A percentile compares a stretch with the other conserved stretches of the same genome.
Conservation (phyloP, 1,139 yeast genomes). For the Taiozyma onychis region DNA sequence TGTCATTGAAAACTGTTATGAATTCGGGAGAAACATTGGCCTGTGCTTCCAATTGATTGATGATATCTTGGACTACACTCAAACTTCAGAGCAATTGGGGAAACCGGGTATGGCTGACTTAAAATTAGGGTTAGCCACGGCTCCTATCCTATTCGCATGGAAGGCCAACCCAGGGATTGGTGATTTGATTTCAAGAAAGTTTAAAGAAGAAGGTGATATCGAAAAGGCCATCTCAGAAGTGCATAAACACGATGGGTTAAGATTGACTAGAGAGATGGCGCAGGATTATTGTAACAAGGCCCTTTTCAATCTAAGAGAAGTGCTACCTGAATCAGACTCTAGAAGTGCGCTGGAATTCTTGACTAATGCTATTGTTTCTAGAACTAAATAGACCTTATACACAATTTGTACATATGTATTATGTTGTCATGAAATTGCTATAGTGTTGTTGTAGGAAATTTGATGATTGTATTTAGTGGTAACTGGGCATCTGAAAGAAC, state of each 20-base stretch:
- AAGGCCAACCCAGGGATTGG: slow-evolving; percentile 80
- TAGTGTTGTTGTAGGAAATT: too few species aligned
- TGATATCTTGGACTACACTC: slow-evolving; percentile 92
- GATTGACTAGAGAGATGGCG: slow-evolving; percentile 73
- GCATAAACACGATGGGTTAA: slow-evolving; percentile 64
- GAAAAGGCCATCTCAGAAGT: slow-evolving; percentile 76
- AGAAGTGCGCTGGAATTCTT: slow-evolving; percentile 81
- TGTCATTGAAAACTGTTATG: slow-evolving; percentile 50
- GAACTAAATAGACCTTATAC: slow-evolving; percentile 46
- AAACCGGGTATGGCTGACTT: slow-evolving; percentile 96
- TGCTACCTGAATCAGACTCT: slow-evolving; percentile 83
- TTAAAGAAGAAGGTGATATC: slow-evolving; percentile 75
- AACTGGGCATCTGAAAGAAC: too few species aligned
- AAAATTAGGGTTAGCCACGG: slow-evolving; percentile 91
- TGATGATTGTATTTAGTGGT: too few species aligned
- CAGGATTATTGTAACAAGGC: slow-evolving; percentile 74
- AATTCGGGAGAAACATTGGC: slow-evolving; percentile 90
- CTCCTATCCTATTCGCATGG: slow-evolving; percentile 96
- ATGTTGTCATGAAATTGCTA: not conserved
- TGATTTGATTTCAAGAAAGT: slow-evolving; percentile 75
- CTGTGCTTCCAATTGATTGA: slow-evolving; percentile 80
- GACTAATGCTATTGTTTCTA: slow-evolving; percentile 77
- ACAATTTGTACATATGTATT: not conserved
- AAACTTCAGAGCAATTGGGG: slow-evolving; percentile 76
- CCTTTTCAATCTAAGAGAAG: slow-evolving; percentile 53